Evolutionary conservation across 371 early-diverging fungal genomes (phyloP).

Genomic region (Saksenaea vasiformis): DNA sequence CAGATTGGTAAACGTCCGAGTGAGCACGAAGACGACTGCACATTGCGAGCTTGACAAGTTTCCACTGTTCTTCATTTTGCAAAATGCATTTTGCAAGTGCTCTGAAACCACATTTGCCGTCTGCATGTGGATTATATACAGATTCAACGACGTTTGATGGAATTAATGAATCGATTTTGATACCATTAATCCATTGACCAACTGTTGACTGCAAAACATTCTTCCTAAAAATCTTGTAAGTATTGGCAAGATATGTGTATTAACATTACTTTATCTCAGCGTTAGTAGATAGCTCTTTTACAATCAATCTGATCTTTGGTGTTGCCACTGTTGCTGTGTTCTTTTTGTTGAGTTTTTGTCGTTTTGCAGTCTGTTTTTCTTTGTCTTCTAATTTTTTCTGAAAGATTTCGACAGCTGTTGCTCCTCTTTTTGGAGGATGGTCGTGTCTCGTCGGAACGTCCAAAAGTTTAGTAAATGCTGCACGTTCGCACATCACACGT

Average conservation of each 20-base stretch:
- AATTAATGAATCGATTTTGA: background rate
- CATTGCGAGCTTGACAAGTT: background rate
- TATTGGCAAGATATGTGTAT: background rate
- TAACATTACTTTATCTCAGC: background rate
- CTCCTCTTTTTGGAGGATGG: background rate
- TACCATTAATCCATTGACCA: background rate
- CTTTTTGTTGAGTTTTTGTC: background rate
- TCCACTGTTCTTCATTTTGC: background rate
- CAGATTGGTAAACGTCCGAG: background rate
- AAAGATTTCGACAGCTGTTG: background rate
- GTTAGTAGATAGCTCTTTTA: background rate
- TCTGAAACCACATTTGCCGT: slow-evolving; percentile 2
- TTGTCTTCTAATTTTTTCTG: background rate
- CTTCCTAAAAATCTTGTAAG: background rate
- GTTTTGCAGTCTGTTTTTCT: background rate
- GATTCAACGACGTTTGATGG: background rate
- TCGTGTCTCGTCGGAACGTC: no score
- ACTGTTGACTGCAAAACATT: background rate
- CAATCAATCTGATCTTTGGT: background rate
- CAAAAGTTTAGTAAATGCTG: no score
- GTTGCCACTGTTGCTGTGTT: background rate
- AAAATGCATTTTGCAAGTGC: background rate
- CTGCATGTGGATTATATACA: background rate
- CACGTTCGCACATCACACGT: no score
- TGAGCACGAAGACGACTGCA: background rate